Base-by-base conservation (phyloP, 2,329 filamentous ascomycete genomes). In the Pseudogymnoascus sp. region DNA sequence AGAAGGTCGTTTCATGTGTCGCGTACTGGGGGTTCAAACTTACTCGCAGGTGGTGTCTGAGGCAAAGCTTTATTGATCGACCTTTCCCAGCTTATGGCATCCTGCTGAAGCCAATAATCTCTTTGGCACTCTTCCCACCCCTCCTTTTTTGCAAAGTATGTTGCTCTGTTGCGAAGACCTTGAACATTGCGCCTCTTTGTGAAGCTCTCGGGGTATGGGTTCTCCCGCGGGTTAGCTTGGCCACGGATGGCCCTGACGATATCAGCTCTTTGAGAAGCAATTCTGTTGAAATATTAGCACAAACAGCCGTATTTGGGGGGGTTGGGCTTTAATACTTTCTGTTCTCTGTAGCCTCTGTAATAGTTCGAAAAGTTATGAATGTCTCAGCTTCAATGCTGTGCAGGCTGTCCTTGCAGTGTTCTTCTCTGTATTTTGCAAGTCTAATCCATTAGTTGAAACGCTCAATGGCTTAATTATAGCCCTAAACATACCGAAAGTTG, bases 61-160 rank as follows among this genome's bases (percentile, higher is more conserved):
- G 50, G 50, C 19, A 61, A 40, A 17, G 59, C 59, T 31, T 61
- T 61, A 31, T 61, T 61, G 21, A 61, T 40, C 15, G 59, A 40
- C 7, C 40, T 23, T 31, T 40, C 33, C 59, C 59, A 61, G 9
- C 38, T 42, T 38, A 61, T 42, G 33, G 59, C 59, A 42, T 61
- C 59, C 21, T 26, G 33, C 19, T 40, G 59, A 26, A 61, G 38
- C 33, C 59, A 38, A 5, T 40, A 26, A 31, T 61, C 59, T 26
- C 59, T 26, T 9, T 40, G 35, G 33, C 33, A 61, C 19, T 61
- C 59, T 11, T 38, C 33, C 21, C 26, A 61, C 13, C 23, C 33
- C 15, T 40, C 59, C 10, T 26, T 61, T 28, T 61, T 61, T 3
- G 59, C 59, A 28, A 61, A 61, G 33, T 17, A 61, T 26, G 35